These are phyloP conservation scores for Rauvolfia tetraphylla DNA, from an alignment of 257 asterid genomes.

Conservation along the genomic window DNA sequence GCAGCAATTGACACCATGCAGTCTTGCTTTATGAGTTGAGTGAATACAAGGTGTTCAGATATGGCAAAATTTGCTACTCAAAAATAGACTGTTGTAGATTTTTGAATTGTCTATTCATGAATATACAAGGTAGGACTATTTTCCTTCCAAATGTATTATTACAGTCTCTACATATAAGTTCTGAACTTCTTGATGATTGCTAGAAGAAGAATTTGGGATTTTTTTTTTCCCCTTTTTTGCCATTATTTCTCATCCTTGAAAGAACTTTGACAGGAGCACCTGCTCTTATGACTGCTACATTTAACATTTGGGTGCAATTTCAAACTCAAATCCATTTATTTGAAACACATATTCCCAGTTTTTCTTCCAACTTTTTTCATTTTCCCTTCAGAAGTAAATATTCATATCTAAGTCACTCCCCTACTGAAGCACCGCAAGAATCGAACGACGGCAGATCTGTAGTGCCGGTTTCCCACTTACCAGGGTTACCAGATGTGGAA, in stretches of 20 bases:
- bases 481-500: background rate
- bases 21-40: constrained; percentile 11
- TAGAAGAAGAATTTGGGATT: background rate
- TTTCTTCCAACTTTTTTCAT: no score
- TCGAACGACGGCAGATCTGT: no score
- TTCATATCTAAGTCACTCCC: no score
- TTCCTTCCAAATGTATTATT: background rate
- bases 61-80: background rate
- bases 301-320: no score
- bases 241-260: no score
- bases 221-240: background rate
- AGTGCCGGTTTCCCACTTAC: background rate
- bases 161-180: background rate
- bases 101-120: background rate
- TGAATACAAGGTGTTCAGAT: background rate
- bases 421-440: no score
- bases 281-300: no score
- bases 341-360: no score
- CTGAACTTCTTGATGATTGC: constrained; percentile 3
- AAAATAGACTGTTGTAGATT: constrained; percentile 1
- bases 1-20: background rate
- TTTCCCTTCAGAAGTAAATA: no score
- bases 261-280: background rate
- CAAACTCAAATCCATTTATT: no score
- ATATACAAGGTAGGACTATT: background rate